phyloP scores from a whole-genome alignment of 305 asterid species.

The Solanum chacoense region DNA sequence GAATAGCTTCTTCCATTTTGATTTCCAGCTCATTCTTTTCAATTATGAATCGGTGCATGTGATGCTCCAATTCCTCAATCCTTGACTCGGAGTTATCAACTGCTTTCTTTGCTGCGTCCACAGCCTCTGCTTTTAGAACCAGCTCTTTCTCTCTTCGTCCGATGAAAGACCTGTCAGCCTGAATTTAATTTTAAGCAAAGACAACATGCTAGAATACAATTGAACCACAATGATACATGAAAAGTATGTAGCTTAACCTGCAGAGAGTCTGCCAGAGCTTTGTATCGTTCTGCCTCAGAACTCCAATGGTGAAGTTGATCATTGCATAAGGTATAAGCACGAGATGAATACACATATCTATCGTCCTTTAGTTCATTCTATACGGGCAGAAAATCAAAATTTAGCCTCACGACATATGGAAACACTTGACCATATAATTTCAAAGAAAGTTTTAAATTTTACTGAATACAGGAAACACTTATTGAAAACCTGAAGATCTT shows the following conservation, averaged over 20 bases:
- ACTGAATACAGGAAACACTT: not conserved
- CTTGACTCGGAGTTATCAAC: constrained; percentile 48
- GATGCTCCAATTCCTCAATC: constrained; percentile 63
- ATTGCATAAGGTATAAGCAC: constrained; percentile 66
- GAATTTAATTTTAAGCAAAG: constrained; percentile 29
- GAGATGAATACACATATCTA: constrained; percentile 55
- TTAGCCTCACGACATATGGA: constrained; percentile 9
- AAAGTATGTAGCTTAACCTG: constrained; percentile 47
- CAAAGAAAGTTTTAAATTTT: not conserved
- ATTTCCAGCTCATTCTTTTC: constrained; percentile 78
- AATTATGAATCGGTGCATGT: constrained; percentile 46
- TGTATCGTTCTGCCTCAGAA: constrained; percentile 76
- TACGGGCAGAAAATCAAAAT: constrained; percentile 9
- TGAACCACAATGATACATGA: not conserved
- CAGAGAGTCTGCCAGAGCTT: constrained; percentile 50
- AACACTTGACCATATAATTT: constrained; percentile 3
- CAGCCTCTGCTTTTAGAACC: constrained; percentile 45
- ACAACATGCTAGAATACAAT: constrained; percentile 7
- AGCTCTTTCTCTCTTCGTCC: constrained; percentile 75
- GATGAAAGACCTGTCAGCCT: constrained; percentile 81
- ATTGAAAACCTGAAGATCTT: constrained; percentile 76
- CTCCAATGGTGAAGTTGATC: constrained; percentile 93
- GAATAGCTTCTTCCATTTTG: constrained; percentile 83
- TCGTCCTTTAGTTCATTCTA: constrained; percentile 80
- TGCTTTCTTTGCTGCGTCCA: constrained; percentile 55